Base-by-base conservation (phyloP, 257 asterid genomes). In the Datura wrightii region DNA sequence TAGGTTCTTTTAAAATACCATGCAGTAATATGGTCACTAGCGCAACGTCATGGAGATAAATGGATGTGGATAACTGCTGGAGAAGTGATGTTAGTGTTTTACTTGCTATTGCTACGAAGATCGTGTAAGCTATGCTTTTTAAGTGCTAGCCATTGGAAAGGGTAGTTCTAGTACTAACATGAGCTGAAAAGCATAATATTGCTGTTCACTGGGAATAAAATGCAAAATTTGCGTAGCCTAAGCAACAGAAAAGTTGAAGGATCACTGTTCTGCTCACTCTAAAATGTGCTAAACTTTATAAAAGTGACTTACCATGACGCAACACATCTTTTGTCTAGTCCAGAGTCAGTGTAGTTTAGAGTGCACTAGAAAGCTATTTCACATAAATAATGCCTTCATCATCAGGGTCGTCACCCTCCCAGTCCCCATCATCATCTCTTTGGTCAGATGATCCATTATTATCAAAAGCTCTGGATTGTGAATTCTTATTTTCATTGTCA, bases 371-470 rank as follows among this genome's bases (percentile, higher is more conserved):
- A 76, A 85, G 84, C 92, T 91, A 97, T 81, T 95, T 83, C 50
- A 97, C 98, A 87, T 97, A 97, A 71, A 94, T 91, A 86, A 97
- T 90, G 85, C 97, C 98, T 79, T 93, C 99, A 54, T 97, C 99
- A 41, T 90, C 94, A 78, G 86, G 53, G 80, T 89, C 98, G 53
- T 96, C 95, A 0, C 84, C 96, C 71, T 92, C 94, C 94, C 92
- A 87, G 70, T 90, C 92, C 16, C 18, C 91, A 16, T 85, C 93
- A 52, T 89, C 91, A 54, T 90, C 87, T 50, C 79, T 87, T 84
- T 89, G 90, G 59, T 90, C 88, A n/a, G 89, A 86, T 60, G 87
- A 79, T 66, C 88, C 92, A 46, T 87, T 79, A 3, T 63, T 59
- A 59, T 88, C 90, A 36, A 70, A 82, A 60, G 62, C 93, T 79